Conservation (phyloP, 768 basidiomycete genomes). For the Leccinum ochraceum region DNA sequence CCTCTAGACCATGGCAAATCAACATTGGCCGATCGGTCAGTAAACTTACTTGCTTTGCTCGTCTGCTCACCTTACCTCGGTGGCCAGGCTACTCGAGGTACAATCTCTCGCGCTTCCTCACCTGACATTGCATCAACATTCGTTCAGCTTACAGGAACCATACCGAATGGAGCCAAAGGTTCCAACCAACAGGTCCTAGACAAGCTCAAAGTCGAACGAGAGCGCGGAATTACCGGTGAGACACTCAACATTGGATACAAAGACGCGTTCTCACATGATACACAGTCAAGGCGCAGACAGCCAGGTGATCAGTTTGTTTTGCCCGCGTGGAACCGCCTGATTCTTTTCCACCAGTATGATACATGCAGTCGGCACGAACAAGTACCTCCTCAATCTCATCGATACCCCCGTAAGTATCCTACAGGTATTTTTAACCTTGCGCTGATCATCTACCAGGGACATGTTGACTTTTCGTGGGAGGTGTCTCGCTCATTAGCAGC, state of each 20-base stretch:
- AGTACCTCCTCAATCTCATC: conserved; percentile 87
- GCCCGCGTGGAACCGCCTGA: background rate
- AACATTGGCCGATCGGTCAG: conserved; percentile 83
- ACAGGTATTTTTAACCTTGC: background rate
- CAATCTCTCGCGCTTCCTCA: conserved; percentile 7
- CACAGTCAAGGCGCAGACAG: conserved; percentile 93
- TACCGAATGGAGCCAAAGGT: conserved; percentile 60
- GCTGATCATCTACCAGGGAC: conserved; percentile 55
- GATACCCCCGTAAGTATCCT: conserved; percentile 78
- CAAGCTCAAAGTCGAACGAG: conserved; percentile 95
- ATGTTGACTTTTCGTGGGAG: conserved; percentile 98
- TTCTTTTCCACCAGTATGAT: conserved; percentile 64
- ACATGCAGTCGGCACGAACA: conserved; percentile 51
- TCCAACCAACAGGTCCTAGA: conserved; percentile 86
- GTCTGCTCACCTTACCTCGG: conserved; percentile 4
- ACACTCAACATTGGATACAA: background rate
- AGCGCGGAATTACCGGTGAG: conserved; percentile 91
- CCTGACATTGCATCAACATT: conserved; percentile 11
- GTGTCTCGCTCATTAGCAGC: conserved; percentile 91
- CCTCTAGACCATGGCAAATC: conserved; percentile 91
- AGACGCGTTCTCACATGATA: conserved; percentile 5
- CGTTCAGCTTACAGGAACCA: conserved; percentile 82
- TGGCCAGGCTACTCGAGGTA: conserved; percentile 73
- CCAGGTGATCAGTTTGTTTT: conserved; percentile 51
- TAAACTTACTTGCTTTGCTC: conserved; percentile 7